Conservation (phyloP, 371 early-diverging fungal genomes). For the Mucor indicus region DNA sequence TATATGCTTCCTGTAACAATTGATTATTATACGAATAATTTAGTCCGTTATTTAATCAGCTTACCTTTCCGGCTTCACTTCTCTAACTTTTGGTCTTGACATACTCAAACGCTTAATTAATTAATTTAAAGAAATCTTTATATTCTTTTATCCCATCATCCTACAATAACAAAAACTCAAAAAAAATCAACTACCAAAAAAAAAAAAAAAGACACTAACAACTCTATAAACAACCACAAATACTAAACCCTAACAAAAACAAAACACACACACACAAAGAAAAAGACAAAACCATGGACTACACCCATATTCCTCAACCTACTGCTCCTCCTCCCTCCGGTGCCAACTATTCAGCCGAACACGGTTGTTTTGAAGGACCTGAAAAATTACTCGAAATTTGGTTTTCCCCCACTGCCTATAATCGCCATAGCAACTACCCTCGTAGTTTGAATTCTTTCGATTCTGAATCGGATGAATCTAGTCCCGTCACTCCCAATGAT, state of each 20-base stretch:
- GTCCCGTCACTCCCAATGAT: conserved; percentile 24
- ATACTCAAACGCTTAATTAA: conserved; percentile 22
- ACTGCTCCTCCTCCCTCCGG: conserved; percentile 30
- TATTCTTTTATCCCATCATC: not conserved
- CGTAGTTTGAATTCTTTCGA: conserved; percentile 9
- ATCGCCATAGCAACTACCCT: not conserved
- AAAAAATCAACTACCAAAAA: conserved; percentile 2
- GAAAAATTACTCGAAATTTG: conserved; percentile 95
- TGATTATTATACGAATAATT: conserved; percentile 34
- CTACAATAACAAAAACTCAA: not conserved
- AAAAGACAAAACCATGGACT: not conserved
- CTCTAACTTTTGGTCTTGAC: conserved; percentile 51
- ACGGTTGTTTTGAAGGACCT: conserved; percentile 84
- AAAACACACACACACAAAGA: not conserved
- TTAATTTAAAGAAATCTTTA: conserved; percentile 13
- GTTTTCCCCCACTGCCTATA: conserved; percentile 64
- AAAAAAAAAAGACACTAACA: conserved; percentile 3
- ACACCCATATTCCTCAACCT: conserved; percentile 15
- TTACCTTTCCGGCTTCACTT: conserved; percentile 51
- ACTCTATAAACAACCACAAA: not conserved
- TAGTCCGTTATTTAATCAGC: conserved; percentile 41
- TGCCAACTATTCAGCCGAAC: conserved; percentile 45
- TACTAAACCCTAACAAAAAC: not conserved
- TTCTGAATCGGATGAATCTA: conserved; percentile 33
- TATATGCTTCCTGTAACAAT: conserved; percentile 34